Evolutionary conservation across 805 yeast species (phyloP).

Genomic region (Lipomyces sp.): DNA sequence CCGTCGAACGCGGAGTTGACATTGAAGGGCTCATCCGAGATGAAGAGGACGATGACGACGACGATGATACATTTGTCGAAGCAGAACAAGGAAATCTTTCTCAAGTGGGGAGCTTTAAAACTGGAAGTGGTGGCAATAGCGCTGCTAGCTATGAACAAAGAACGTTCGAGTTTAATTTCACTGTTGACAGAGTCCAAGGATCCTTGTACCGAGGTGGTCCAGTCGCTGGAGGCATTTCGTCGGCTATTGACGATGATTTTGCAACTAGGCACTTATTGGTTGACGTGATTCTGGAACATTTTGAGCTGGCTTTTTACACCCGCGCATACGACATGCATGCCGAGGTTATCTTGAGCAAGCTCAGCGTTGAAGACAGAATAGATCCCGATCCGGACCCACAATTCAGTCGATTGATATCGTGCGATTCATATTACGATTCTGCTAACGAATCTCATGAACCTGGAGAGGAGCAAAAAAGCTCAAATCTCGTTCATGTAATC

Average conservation of each 20-base stretch:
- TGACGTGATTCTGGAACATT: slow-evolving; percentile 65
- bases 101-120: neutral
- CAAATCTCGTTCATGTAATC: slow-evolving; percentile 30
- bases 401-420: slow-evolving; percentile 65
- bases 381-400: slow-evolving; percentile 60
- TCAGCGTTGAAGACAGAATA: slow-evolving; percentile 71
- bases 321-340: slow-evolving; percentile 62
- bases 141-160: slow-evolving; percentile 47
- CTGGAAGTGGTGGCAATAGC: slow-evolving; percentile 11
- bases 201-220: slow-evolving; percentile 60
- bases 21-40: slow-evolving; percentile 22
- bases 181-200: slow-evolving; percentile 59
- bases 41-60: slow-evolving; percentile 31
- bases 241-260: slow-evolving; percentile 34
- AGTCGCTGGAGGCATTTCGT: slow-evolving; percentile 42
- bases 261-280: slow-evolving; percentile 52
- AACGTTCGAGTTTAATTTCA: slow-evolving; percentile 66
- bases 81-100: slow-evolving; percentile 15
- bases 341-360: slow-evolving; percentile 58
- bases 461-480: slow-evolving; percentile 52
- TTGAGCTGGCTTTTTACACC: slow-evolving; percentile 58
- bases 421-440: slow-evolving; percentile 50
- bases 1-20: slow-evolving; percentile 1
- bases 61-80: slow-evolving; percentile 23
- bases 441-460: slow-evolving; percentile 56